A percentile compares a stretch with the other conserved stretches of the same genome.
These are phyloP conservation scores for Tetrastigma voinierianum DNA, from an alignment of 164 flowering plant species.

Conservation along the genomic window DNA sequence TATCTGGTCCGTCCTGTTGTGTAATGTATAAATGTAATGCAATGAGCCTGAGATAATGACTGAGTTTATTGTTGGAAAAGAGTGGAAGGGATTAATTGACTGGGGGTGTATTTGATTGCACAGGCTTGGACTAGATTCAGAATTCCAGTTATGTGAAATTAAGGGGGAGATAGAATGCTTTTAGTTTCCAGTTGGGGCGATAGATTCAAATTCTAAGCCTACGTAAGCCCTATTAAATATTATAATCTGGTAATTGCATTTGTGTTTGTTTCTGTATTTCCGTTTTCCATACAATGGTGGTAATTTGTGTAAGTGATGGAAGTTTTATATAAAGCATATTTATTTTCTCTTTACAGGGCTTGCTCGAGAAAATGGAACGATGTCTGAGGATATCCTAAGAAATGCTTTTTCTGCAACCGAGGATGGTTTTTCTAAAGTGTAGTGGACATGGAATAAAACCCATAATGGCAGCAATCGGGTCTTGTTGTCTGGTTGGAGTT, in stretches of 20 bases:
- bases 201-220: no score
- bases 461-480: constrained; percentile 60
- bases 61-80: background rate
- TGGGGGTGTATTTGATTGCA: background rate
- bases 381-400: constrained; percentile 58
- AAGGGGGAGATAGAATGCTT: no score
- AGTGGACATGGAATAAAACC: constrained; percentile 44
- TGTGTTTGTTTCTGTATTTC: background rate
- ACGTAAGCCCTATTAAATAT: no score
- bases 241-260: background rate
- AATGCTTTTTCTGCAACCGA: constrained; percentile 73
- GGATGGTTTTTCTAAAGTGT: constrained; percentile 62
- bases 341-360: constrained; percentile 39
- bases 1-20: background rate
- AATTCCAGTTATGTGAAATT: background rate
- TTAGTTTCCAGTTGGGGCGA: no score
- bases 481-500: constrained; percentile 79
- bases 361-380: constrained; percentile 49
- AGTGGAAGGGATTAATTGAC: background rate
- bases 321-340: background rate
- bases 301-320: background rate
- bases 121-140: background rate
- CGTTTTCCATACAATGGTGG: background rate
- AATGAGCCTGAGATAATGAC: no score
- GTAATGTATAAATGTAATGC: no score